Conservation (phyloP, 371 early-diverging fungal species). For the Dentiscutata heterogama region DNA sequence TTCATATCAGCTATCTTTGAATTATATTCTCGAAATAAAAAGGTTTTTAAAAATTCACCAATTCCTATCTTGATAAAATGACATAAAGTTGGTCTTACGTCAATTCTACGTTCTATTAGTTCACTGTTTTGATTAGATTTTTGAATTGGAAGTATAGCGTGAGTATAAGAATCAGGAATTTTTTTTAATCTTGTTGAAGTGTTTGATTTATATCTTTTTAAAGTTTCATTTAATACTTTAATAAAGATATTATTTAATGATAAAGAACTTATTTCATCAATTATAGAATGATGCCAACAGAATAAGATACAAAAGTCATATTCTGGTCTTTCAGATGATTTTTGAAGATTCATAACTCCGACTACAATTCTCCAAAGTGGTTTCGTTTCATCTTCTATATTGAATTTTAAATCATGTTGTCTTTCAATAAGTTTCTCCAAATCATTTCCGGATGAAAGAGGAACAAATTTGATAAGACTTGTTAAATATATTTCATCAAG, state of each 20-base stretch:
- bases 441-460: background rate
- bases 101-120: background rate
- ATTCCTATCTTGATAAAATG: background rate
- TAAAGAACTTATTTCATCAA: slow-evolving; percentile 11
- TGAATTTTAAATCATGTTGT: slow-evolving; percentile 12
- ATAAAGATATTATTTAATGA: background rate
- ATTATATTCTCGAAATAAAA: background rate
- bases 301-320: background rate
- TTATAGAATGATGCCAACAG: slow-evolving; percentile 25
- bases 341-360: background rate
- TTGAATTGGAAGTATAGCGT: background rate
- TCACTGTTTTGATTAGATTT: background rate
- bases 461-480: background rate
- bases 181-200: background rate
- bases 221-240: background rate
- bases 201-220: background rate
- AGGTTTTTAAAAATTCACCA: background rate
- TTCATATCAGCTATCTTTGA: background rate
- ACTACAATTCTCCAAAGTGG: slow-evolving; percentile 26
- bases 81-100: background rate
- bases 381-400: background rate
- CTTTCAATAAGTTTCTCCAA: slow-evolving; percentile 5
- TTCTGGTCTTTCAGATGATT: background rate
- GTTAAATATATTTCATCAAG: slow-evolving; percentile 7
- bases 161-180: background rate